Conservation (phyloP, 805 yeast species). For the Yamadazyma nakazawae region DNA sequence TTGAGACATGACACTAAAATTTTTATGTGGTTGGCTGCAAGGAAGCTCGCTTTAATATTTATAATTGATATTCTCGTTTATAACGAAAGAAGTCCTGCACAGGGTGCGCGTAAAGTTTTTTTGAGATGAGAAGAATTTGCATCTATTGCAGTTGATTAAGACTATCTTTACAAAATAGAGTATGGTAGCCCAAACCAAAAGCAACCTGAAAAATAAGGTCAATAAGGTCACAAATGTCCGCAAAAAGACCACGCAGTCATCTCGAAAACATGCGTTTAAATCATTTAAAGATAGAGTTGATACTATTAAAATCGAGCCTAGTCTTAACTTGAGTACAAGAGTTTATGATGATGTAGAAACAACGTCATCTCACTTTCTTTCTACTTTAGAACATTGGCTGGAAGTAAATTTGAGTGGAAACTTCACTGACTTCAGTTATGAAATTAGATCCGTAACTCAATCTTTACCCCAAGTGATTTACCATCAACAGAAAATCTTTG, state of each 20-base stretch:
- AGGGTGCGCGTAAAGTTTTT: constrained; percentile 5
- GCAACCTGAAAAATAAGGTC: neutral
- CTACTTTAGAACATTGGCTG: constrained; percentile 81
- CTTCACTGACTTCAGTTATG: constrained; percentile 61
- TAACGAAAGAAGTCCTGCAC: constrained; percentile 6
- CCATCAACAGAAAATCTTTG: constrained; percentile 60
- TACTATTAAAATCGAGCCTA: constrained; percentile 76
- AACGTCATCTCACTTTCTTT: constrained; percentile 61
- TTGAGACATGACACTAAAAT: neutral
- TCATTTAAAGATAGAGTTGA: constrained; percentile 87
- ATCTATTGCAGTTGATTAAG: neutral
- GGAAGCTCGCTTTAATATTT: neutral
- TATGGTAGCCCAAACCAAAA: constrained; percentile 7
- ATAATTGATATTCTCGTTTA: neutral
- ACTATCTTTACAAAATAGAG: neutral
- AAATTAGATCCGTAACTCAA: constrained; percentile 52
- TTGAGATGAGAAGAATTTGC: constrained; percentile 7
- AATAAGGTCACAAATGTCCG: neutral
- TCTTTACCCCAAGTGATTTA: constrained; percentile 79
- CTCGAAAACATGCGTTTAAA: constrained; percentile 55
- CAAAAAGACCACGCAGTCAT: constrained; percentile 3
- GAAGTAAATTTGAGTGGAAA: constrained; percentile 77
- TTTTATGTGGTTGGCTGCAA: neutral
- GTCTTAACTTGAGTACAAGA: constrained; percentile 49
- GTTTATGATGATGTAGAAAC: constrained; percentile 69